Percentiles rank a stretch among this genome's conserved stretches.
phyloP scores from a whole-genome alignment of 2,329 filamentous ascomycete species.

The Microdochium nivale region DNA sequence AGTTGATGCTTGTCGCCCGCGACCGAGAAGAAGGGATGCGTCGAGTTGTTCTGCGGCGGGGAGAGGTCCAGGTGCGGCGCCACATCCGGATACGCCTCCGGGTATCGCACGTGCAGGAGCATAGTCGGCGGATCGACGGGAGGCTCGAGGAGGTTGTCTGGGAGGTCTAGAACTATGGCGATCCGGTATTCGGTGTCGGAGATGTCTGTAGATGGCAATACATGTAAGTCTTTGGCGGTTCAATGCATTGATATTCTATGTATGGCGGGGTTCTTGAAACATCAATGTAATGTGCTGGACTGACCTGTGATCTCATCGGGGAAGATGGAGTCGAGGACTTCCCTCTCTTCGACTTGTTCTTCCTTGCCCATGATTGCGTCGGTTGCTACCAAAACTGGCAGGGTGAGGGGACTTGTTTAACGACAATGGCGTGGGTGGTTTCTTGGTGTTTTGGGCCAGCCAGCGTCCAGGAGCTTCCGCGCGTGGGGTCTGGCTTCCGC shows the following conservation, averaged over 20 bases:
- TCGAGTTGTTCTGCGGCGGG: slow-evolving; percentile 58
- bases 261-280: neutral
- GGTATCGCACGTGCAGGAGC: slow-evolving; percentile 78
- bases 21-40: slow-evolving; percentile 69
- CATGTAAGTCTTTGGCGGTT: slow-evolving; percentile 7
- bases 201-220: slow-evolving; percentile 52
- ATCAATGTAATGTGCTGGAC: slow-evolving; percentile 7
- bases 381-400: neutral
- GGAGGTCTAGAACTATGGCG: slow-evolving; percentile 73
- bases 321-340: slow-evolving; percentile 97
- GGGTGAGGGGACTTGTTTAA: neutral
- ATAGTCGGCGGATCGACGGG: slow-evolving; percentile 60
- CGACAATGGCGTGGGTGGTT: neutral
- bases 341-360: slow-evolving; percentile 91
- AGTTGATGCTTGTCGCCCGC: slow-evolving; percentile 70
- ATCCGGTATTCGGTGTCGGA: slow-evolving; percentile 86
- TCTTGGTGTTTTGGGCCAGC: neutral
- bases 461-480: neutral
- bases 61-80: slow-evolving; percentile 76
- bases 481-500: slow-evolving; percentile 1
- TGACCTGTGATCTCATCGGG: slow-evolving; percentile 91
- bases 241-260: slow-evolving; percentile 3
- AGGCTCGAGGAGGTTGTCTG: slow-evolving; percentile 45
- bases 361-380: slow-evolving; percentile 55
- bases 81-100: slow-evolving; percentile 83